Evolutionary conservation across 2,329 filamentous ascomycete species (phyloP), one percentile per base, ranked within the genome.

Genomic region (Fusarium zealandicum): DNA sequence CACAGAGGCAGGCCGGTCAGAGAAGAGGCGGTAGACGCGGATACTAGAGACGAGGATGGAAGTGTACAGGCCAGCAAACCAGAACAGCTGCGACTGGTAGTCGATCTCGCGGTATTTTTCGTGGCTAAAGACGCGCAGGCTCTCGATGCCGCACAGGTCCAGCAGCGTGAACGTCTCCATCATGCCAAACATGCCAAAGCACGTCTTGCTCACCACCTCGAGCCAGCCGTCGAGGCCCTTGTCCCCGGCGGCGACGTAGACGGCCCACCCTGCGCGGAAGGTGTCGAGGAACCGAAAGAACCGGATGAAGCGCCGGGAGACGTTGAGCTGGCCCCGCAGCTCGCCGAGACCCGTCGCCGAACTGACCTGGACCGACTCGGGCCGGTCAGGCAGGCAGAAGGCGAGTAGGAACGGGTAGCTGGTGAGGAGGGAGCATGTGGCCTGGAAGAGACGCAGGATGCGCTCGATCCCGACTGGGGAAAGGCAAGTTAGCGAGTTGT

Each of bases 261-360:
- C 66, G 3, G 69, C 66, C 67, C 78, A 80, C 2, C 85, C 82
- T 2, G 74, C 69, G 18, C 76, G 69, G 62, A 90, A 87, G 41
- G 78, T 80, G 38, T 85, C 83, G 45, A 89, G 72, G 69, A 88
- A 90, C 65, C 86, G 85, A 69, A 90, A 88, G 51, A 89, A 75
- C 11, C 89, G 84, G 68, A 91, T 80, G 72, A 83, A 86, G 17
- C 88, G 82, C 31, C 89, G 80, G 14, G 74, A 73, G 36, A 83
- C 66, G 57, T 77, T 79, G 47, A 85, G 66, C 32, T 75, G 76
- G 37, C 66, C 57, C 54, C 75, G 74, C 14, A 84, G 65, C 5
- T 61, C 43, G 30, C 62, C 48, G 25, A 78, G 71, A 27, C 73
- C 69, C 8, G 69, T 54, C n/a, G 66, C 66, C 13, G 73, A 69